Percentiles rank a stretch among this genome's conserved stretches.
These are phyloP conservation scores for Agarophyton chilense DNA, from an alignment of 23 red algal genomes.

Conservation along the genomic window DNA sequence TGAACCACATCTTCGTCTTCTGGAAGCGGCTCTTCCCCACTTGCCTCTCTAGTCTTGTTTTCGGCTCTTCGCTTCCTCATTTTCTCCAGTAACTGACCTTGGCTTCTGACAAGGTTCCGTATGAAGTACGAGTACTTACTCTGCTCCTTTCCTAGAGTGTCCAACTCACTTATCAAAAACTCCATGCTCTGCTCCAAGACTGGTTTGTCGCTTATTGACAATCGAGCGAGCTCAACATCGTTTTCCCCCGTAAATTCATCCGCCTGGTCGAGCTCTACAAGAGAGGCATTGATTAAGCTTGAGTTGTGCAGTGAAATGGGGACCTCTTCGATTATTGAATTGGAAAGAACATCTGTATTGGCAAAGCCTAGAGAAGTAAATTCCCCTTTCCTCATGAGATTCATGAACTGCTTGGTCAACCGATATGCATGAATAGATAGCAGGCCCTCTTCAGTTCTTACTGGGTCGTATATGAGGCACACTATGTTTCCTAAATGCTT, in stretches of 20 bases:
- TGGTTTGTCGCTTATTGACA: conserved; percentile 76
- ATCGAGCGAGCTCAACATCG: conserved; percentile 71
- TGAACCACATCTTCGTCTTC: conserved; percentile 81
- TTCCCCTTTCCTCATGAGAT: conserved; percentile 59
- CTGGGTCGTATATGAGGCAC: conserved; percentile 93
- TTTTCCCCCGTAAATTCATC: conserved; percentile 72
- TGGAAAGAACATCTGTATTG: conserved; percentile 10
- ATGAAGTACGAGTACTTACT: conserved; percentile 93
- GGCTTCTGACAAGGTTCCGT: conserved; percentile 75
- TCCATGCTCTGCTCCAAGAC: conserved; percentile 87
- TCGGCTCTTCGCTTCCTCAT: conserved; percentile 87
- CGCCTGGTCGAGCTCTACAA: conserved; percentile 74
- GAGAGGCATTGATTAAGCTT: conserved; percentile 74
- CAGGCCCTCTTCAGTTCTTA: conserved; percentile 75
- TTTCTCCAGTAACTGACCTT: conserved; percentile 70
- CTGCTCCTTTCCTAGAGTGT: conserved; percentile 90
- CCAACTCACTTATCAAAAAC: conserved; percentile 85
- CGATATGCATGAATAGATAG: conserved; percentile 85
- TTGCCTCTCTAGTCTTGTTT: conserved; percentile 60
- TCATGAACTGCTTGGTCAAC: conserved; percentile 89
- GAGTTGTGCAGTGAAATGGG: conserved; percentile 76
- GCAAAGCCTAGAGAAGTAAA: conserved; percentile 77
- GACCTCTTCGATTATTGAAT: conserved; percentile 88
- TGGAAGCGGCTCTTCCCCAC: conserved; percentile 81
- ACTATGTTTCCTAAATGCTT: conserved; percentile 87